Percentiles rank a stretch among this genome's conserved stretches.
Evolutionary conservation across 1,284 basidiomycete species (phyloP).

Genomic region (Sporisorium scitamineum): DNA sequence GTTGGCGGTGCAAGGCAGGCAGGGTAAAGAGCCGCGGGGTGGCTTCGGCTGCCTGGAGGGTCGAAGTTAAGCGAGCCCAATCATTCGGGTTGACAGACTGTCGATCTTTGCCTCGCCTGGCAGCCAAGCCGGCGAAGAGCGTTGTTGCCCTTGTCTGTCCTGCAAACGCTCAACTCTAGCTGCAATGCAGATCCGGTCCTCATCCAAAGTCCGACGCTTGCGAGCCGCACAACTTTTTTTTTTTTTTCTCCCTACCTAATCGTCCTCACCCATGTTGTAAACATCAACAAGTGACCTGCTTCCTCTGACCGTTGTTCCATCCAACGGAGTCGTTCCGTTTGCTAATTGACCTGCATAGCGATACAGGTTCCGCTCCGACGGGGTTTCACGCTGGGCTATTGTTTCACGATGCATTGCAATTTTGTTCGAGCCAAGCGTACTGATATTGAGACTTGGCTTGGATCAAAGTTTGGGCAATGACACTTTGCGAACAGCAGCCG

Average conservation of each 20-base stretch:
- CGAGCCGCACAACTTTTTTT: background rate
- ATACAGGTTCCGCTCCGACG: conserved; percentile 5
- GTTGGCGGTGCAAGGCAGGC: too few relatives aligned
- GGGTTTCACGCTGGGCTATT: background rate
- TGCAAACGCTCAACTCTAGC: conserved; percentile 35
- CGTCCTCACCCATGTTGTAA: background rate
- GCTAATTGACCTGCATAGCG: background rate
- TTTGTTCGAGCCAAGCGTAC: background rate
- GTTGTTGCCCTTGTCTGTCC: background rate
- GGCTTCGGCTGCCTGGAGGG: background rate
- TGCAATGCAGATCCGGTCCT: conserved; percentile 31
- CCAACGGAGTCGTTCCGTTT: background rate
- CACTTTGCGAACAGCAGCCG: background rate
- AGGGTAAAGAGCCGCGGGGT: background rate
- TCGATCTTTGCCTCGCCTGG: conserved; percentile 38
- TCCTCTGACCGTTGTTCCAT: background rate
- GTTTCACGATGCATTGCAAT: conserved; percentile 3
- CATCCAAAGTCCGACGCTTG: conserved; percentile 13
- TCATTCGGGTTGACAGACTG: conserved; percentile 40
- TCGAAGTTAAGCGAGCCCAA: conserved; percentile 1
- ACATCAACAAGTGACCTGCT: background rate
- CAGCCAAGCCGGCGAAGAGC: background rate
- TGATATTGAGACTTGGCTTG: background rate
- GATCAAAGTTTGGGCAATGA: too few relatives aligned
- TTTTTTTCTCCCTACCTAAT: background rate